phyloP scores from a whole-genome alignment of 1,284 basidiomycete genomes.

The Trichosporon coremiiforme region DNA sequence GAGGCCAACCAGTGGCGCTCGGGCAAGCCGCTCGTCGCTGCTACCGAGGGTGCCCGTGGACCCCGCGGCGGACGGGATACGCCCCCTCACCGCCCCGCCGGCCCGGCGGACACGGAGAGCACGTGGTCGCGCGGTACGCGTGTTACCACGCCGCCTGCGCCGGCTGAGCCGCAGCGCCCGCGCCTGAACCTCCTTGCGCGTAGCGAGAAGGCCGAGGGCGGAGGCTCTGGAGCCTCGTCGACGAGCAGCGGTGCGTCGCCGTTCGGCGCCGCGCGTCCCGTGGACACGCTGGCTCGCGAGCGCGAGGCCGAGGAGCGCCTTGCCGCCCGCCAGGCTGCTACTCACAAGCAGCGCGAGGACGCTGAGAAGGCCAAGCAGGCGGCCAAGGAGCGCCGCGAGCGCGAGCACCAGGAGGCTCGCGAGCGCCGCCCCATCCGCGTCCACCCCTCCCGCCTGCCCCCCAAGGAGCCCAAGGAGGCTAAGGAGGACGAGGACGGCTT shows the following conservation, averaged over 20 bases:
- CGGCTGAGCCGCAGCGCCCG: slow-evolving; percentile 76
- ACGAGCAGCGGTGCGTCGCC: slow-evolving; percentile 63
- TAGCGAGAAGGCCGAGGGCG: slow-evolving; percentile 56
- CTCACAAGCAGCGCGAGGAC: slow-evolving; percentile 44
- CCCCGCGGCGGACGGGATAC: slow-evolving; percentile 33
- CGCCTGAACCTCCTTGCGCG: slow-evolving; percentile 83
- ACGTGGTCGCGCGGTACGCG: slow-evolving; percentile 58
- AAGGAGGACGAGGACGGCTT: slow-evolving; percentile 45
- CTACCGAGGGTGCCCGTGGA: slow-evolving; percentile 17
- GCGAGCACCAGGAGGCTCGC: slow-evolving; percentile 28
- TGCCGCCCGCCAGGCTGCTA: slow-evolving; percentile 32
- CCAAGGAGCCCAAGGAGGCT: slow-evolving; percentile 22
- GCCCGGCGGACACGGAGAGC: slow-evolving; percentile 70
- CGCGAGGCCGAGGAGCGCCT: slow-evolving; percentile 57
- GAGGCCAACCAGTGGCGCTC: slow-evolving; percentile 59
- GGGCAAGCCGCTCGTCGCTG: slow-evolving; percentile 46
- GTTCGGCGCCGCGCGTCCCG: slow-evolving; percentile 88
- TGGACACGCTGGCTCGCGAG: slow-evolving; percentile 78
- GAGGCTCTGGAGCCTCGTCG: slow-evolving; percentile 57
- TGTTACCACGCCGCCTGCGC: slow-evolving; percentile 67
- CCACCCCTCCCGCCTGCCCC: slow-evolving; percentile 34
- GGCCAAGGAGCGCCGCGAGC: slow-evolving; percentile 25
- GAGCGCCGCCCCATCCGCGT: slow-evolving; percentile 33
- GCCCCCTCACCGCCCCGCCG: slow-evolving; percentile 45
- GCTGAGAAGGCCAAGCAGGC: slow-evolving; percentile 41